Evolutionary conservation across 495 filamentous ascomycete genomes (phyloP).

Genomic region (Apiosordaria backusii): DNA sequence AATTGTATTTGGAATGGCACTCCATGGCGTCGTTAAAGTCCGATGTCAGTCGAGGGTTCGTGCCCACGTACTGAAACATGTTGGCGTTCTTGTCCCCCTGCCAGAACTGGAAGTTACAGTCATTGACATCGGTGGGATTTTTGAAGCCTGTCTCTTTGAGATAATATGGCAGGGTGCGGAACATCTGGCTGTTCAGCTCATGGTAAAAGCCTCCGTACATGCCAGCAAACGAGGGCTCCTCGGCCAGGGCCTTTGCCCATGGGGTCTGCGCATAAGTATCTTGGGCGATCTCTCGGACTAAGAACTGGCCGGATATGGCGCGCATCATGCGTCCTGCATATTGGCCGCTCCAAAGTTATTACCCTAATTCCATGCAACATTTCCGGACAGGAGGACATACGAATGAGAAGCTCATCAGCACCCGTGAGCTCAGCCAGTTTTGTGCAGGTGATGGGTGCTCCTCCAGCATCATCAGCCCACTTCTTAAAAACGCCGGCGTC

Average conservation of each 20-base stretch:
- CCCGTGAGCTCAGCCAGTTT: slow-evolving; percentile 24
- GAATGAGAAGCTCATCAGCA: slow-evolving; percentile 13
- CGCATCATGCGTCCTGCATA: slow-evolving; percentile 9
- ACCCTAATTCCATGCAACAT: background rate
- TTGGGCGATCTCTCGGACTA: background rate
- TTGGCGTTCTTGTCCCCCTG: slow-evolving; percentile 18
- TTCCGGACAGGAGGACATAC: background rate
- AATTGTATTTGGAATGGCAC: slow-evolving; percentile 26
- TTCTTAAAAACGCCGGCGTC: slow-evolving; percentile 29
- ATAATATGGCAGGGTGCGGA: slow-evolving; percentile 22
- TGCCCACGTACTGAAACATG: slow-evolving; percentile 24
- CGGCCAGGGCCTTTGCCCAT: slow-evolving; percentile 15
- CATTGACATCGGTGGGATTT: slow-evolving; percentile 24
- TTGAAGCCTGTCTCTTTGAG: slow-evolving; percentile 22
- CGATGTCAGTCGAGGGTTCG: slow-evolving; percentile 17
- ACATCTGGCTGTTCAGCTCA: slow-evolving; percentile 11
- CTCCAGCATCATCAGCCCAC: slow-evolving; percentile 23
- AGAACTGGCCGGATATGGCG: slow-evolving; percentile 8
- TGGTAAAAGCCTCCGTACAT: slow-evolving; percentile 14
- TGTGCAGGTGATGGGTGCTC: slow-evolving; percentile 18
- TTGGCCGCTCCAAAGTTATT: too few species aligned
- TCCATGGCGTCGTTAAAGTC: slow-evolving; percentile 28
- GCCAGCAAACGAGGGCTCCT: slow-evolving; percentile 10
- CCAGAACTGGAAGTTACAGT: slow-evolving; percentile 22
- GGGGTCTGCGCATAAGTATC: slow-evolving; percentile 16